phyloP scores from a whole-genome alignment of 352 stramenopile genomes.

The Phytophthora gonapodyides region DNA sequence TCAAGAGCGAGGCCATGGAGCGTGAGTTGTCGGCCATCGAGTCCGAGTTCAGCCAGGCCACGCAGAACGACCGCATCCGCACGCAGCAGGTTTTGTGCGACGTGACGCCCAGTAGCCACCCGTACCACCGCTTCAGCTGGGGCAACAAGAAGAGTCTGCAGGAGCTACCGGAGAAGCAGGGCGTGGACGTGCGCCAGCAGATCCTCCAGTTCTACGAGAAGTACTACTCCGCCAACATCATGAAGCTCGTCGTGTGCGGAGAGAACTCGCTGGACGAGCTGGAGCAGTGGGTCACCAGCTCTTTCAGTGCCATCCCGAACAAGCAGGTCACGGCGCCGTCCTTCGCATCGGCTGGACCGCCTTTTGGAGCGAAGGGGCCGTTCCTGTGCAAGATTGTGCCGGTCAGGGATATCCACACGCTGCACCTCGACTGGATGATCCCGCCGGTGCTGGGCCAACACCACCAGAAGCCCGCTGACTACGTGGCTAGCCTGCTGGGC shows the following conservation, averaged over 20 bases:
- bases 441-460: slow-evolving; percentile 69
- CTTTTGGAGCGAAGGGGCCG: slow-evolving; percentile 55
- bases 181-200: slow-evolving; percentile 62
- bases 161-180: slow-evolving; percentile 42
- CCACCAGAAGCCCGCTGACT: slow-evolving; percentile 79
- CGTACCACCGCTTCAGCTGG: slow-evolving; percentile 86
- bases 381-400: slow-evolving; percentile 74
- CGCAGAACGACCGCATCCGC: slow-evolving; percentile 74
- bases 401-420: slow-evolving; percentile 76
- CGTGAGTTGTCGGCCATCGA: slow-evolving; percentile 88
- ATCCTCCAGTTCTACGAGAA: slow-evolving; percentile 71
- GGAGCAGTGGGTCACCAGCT: slow-evolving; percentile 62
- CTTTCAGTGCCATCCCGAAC: slow-evolving; percentile 69
- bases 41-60: slow-evolving; percentile 86
- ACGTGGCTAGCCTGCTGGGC: slow-evolving; percentile 77
- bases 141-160: slow-evolving; percentile 82
- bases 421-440: slow-evolving; percentile 83
- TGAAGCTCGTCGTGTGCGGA: slow-evolving; percentile 84
- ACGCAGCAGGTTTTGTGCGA: slow-evolving; percentile 80
- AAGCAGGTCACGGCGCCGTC: slow-evolving; percentile 49
- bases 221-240: slow-evolving; percentile 84
- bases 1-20: slow-evolving; percentile 80
- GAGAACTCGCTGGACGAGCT: slow-evolving; percentile 75
- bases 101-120: slow-evolving; percentile 53
- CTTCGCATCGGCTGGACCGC: slow-evolving; percentile 46